phyloP scores from a whole-genome alignment of 495 filamentous ascomycete species.

The Chlorociboria aeruginascens region DNA sequence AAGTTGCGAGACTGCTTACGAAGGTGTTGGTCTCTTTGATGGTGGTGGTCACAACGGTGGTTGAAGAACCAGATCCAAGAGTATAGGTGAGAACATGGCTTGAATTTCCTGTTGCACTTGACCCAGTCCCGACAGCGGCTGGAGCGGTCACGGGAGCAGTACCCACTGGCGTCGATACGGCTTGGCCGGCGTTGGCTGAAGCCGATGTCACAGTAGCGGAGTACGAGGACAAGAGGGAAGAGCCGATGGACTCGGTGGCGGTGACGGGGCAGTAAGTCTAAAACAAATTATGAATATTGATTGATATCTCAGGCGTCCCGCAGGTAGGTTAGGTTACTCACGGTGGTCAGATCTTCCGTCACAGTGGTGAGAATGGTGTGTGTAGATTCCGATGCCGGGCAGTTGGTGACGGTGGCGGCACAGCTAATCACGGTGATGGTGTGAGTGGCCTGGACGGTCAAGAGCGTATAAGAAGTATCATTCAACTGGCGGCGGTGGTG shows the following conservation, averaged over 20 bases:
- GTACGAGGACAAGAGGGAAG: constrained; percentile 10
- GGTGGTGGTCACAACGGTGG: constrained; percentile 44
- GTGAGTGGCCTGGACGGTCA: constrained; percentile 25
- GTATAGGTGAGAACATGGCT: constrained; percentile 21
- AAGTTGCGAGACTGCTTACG: no score
- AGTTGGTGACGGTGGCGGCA: constrained; percentile 20
- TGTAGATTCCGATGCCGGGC: constrained; percentile 21
- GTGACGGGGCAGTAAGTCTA: constrained; percentile 23
- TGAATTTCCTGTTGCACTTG: not conserved
- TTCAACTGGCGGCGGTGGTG: constrained; percentile 17
- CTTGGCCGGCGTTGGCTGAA: not conserved
- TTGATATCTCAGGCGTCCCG: not conserved
- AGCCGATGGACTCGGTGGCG: constrained; percentile 10
- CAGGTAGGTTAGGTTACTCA: not conserved
- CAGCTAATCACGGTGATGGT: constrained; percentile 22
- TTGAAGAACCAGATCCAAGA: constrained; percentile 37
- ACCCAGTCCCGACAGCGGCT: not conserved
- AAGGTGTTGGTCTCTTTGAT: constrained; percentile 27
- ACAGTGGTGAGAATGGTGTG: constrained; percentile 19
- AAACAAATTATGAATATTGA: constrained; percentile 1
- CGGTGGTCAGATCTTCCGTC: constrained; percentile 19
- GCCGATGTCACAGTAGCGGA: constrained; percentile 6
- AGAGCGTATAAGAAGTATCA: constrained; percentile 15
- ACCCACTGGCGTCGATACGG: not conserved
- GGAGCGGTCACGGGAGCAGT: not conserved